A percentile compares a stretch with the other conserved stretches of the same genome.
phyloP scores from a whole-genome alignment of 208 protist species.

The Crithidia mellificae region DNA sequence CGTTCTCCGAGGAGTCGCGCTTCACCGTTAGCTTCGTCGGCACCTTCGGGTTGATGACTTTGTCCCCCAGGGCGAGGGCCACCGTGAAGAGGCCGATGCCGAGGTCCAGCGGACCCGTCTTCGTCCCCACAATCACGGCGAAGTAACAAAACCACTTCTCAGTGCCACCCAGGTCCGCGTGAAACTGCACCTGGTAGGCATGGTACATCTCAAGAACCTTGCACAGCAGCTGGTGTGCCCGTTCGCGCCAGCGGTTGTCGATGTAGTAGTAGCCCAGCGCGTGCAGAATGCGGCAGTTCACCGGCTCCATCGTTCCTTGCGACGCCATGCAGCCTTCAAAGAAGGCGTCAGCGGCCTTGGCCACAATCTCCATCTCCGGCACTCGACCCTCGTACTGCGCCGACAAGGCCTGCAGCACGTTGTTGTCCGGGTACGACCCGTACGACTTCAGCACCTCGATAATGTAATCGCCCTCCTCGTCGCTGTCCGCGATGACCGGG shows the following conservation, averaged over 20 bases:
- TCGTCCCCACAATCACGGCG: constrained; percentile 66
- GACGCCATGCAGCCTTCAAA: constrained; percentile 47
- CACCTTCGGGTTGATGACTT: constrained; percentile 45
- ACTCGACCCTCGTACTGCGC: constrained; percentile 29
- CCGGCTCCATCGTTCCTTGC: constrained; percentile 38
- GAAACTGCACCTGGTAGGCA: constrained; percentile 44
- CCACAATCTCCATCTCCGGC: constrained; percentile 34
- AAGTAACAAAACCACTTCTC: constrained; percentile 44
- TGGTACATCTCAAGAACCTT: constrained; percentile 55
- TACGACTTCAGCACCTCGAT: constrained; percentile 55
- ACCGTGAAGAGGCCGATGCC: constrained; percentile 68
- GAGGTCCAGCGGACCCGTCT: constrained; percentile 74
- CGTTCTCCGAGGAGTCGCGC: constrained; percentile 42
- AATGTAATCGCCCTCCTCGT: constrained; percentile 68
- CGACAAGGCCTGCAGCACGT: constrained; percentile 43
- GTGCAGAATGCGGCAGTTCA: constrained; percentile 46
- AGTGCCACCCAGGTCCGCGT: constrained; percentile 37
- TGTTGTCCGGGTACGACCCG: constrained; percentile 59
- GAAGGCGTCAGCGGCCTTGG: constrained; percentile 33
- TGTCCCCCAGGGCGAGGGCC: constrained; percentile 42
- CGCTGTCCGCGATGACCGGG: constrained; percentile 37
- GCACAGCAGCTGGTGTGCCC: constrained; percentile 44
- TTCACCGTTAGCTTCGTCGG: constrained; percentile 32
- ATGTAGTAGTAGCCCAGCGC: constrained; percentile 55
- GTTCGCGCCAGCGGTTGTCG: constrained; percentile 44